Base-by-base conservation (phyloP, 2,329 filamentous ascomycete species). In the Epichloe hybrida region DNA sequence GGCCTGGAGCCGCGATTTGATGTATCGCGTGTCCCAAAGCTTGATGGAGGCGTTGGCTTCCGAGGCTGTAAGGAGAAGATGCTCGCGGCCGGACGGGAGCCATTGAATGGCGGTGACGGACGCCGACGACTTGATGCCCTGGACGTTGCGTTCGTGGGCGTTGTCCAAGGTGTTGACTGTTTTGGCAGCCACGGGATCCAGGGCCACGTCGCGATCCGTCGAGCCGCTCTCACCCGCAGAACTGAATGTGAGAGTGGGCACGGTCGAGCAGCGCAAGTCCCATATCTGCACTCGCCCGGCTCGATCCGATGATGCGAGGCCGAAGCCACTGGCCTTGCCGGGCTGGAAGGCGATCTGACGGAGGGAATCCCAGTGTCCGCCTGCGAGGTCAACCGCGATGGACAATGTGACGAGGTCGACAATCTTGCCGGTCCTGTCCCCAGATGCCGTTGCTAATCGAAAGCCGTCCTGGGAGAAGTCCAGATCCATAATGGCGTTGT, bases 321-420 rank as follows among this genome's bases (percentile, higher is more conserved):
- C 80, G 55, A 84, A 87, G 55, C 88, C 81, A 53, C 84, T 83
- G 15, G 77, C 75, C 9, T 69, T 63, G 5, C 83, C 86, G 0
- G 90, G 88, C 58, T 96, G 89, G 64, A 96, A 97, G 52, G 86
- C 81, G 27, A 96, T 81, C 65, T 95, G 88, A 58, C 96, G 95
- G 11, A 97, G 77, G 0, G 90, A 95, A 21, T 79, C 76, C 23
- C 72, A 76, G 58, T 83, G 80, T 37, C 75, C 71, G 5, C 72
- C 73, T 9, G 73, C 69, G 5, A 83, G 68, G 11, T 79, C 72
- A 8, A 77, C 66, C 3, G 78, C 74, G 38, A 68, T 60, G 0
- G 68, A 71, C 58, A 81, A 77, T 0, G 79, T 81, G 51, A 70
- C 70, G 62, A 83, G 74, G 57, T 86, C 81, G 50, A 95, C 68